These are phyloP conservation scores for Volvox carteri DNA, from an alignment of 163 green algal genomes.

Conservation along the genomic window DNA sequence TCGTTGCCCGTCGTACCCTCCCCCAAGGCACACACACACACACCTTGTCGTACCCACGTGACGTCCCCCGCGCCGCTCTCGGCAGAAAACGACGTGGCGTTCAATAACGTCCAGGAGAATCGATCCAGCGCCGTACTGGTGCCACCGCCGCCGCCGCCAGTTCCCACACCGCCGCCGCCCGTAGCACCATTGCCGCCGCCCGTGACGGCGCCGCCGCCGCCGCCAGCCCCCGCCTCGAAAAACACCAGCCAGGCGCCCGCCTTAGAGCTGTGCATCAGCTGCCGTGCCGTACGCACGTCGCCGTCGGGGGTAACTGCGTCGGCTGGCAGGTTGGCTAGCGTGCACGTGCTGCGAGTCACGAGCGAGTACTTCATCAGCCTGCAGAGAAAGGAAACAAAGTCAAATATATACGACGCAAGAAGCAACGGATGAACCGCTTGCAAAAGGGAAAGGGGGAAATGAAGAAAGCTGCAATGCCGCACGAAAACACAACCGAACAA, in stretches of 20 bases:
- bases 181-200: too few species aligned
- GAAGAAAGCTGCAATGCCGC: too few species aligned
- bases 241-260: constrained; percentile 73
- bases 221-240: constrained; percentile 53
- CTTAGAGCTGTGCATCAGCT: constrained; percentile 63
- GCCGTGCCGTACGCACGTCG: not conserved
- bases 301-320: constrained; percentile 14
- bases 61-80: constrained; percentile 37
- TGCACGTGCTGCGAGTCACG: constrained; percentile 12
- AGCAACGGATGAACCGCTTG: too few species aligned
- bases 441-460: too few species aligned
- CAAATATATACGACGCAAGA: too few species aligned
- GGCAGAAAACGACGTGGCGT: not conserved
- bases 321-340: constrained; percentile 54
- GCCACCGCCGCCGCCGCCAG: not conserved
- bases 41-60: not conserved
- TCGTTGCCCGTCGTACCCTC: too few species aligned
- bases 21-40: not conserved
- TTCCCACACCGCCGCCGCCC: not conserved
- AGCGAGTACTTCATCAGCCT: constrained; percentile 65
- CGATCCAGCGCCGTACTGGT: not conserved
- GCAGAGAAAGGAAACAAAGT: not conserved
- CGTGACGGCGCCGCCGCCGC: not conserved
- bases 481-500: too few species aligned
- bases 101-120: constrained; percentile 40